Percentiles rank a stretch among this genome's conserved stretches.
These are phyloP conservation scores for Lepidium didymum DNA, from an alignment of 345 rosid genomes.

Conservation along the genomic window DNA sequence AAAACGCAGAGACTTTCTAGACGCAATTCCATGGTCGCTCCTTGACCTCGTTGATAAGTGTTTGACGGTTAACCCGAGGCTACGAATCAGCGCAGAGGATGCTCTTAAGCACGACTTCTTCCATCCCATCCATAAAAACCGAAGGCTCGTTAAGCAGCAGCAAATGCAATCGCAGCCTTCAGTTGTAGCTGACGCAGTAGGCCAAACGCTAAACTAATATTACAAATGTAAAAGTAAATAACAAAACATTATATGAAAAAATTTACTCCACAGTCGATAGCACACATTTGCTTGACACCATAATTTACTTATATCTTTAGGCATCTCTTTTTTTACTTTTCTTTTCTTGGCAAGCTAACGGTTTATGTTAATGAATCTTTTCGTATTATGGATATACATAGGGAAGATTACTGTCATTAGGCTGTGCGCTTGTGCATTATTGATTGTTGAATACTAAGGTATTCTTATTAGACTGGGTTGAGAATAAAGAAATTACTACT, in stretches of 20 bases:
- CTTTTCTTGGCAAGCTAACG: too few relatives aligned
- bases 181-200: neutral
- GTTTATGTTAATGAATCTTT: too few relatives aligned
- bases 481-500: too few relatives aligned
- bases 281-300: neutral
- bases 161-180: neutral
- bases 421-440: too few relatives aligned
- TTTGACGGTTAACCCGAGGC: slow-evolving; percentile 73
- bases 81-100: slow-evolving; percentile 75
- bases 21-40: slow-evolving; percentile 49
- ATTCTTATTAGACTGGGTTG: too few relatives aligned
- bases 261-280: neutral
- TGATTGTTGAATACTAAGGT: too few relatives aligned
- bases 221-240: neutral
- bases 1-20: slow-evolving; percentile 57
- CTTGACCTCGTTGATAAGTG: slow-evolving; percentile 82
- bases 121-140: slow-evolving; percentile 51
- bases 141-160: slow-evolving; percentile 34
- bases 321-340: too few relatives aligned
- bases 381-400: too few relatives aligned
- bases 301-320: too few relatives aligned
- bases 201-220: neutral
- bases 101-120: slow-evolving; percentile 88
- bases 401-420: too few relatives aligned
- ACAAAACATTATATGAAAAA: neutral